These are phyloP conservation scores for Helicostylum pulchrum DNA, from an alignment of 192 early-diverging fungal species.

Conservation along the genomic window DNA sequence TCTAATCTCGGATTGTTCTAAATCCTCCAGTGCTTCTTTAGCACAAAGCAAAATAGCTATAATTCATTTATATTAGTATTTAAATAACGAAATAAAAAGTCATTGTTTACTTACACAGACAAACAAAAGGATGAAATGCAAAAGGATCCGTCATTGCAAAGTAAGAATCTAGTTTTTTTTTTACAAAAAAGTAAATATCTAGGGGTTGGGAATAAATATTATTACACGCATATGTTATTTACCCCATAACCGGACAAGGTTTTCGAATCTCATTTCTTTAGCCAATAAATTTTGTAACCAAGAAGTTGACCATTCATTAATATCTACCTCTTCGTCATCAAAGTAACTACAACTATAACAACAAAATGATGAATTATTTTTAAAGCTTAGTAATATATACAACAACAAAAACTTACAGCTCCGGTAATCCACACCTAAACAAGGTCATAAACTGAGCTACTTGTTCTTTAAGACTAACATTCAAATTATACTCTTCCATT, in stretches of 20 bases:
- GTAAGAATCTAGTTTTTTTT: conserved; percentile 84
- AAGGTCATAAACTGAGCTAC: conserved; percentile 82
- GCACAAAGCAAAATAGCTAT: conserved; percentile 65
- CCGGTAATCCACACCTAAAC: conserved; percentile 79
- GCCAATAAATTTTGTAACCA: conserved; percentile 77
- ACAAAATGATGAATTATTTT: conserved; percentile 27
- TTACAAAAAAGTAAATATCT: neutral
- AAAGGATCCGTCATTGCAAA: conserved; percentile 73
- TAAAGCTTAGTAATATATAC: conserved; percentile 1
- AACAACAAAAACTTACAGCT: conserved; percentile 60
- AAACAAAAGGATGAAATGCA: conserved; percentile 83
- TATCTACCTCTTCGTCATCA: conserved; percentile 89
- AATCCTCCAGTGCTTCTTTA: conserved; percentile 79
- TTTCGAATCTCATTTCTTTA: conserved; percentile 76
- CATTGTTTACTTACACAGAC: conserved; percentile 47
- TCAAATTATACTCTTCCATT: conserved; percentile 65
- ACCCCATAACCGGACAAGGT: conserved; percentile 74
- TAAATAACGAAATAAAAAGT: too few species aligned
- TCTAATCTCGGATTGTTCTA: conserved; percentile 88
- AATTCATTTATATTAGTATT: neutral
- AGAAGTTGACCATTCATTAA: conserved; percentile 80
- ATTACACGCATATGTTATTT: neutral
- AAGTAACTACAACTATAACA: conserved; percentile 68
- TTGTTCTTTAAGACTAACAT: conserved; percentile 62
- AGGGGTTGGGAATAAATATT: too few species aligned